These are phyloP conservation scores for Talaromyces adpressus DNA, from an alignment of 495 filamentous ascomycete genomes.

Conservation along the genomic window DNA sequence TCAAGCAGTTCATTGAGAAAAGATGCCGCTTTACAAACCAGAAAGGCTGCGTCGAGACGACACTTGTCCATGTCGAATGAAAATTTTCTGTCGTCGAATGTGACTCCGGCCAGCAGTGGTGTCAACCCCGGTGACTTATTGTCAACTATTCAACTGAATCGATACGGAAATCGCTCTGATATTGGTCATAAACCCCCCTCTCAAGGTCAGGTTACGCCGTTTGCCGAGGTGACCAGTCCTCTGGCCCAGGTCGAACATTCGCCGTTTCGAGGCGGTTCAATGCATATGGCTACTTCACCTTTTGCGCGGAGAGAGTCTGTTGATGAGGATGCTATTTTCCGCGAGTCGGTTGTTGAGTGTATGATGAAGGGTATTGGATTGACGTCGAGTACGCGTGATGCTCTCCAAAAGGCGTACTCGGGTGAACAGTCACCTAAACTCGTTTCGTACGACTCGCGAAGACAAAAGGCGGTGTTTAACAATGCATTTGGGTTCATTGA, in stretches of 20 bases:
- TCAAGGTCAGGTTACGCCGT: slow-evolving; percentile 5
- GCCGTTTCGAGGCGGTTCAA: slow-evolving; percentile 45
- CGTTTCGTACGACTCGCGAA: slow-evolving; percentile 75
- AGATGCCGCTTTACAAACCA: slow-evolving; percentile 70
- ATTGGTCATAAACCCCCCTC: background rate
- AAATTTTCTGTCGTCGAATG: background rate
- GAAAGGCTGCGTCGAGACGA: slow-evolving; percentile 26
- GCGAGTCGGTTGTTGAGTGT: slow-evolving; percentile 86
- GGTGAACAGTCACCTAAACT: slow-evolving; percentile 79
- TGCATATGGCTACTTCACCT: slow-evolving; percentile 30
- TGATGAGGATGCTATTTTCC: slow-evolving; percentile 80
- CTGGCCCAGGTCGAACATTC: slow-evolving; percentile 49
- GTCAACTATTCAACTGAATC: slow-evolving; percentile 68
- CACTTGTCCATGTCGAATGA: slow-evolving; percentile 13
- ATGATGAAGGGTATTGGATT: slow-evolving; percentile 93
- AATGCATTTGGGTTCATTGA: slow-evolving; percentile 96
- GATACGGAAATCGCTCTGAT: slow-evolving; percentile 36
- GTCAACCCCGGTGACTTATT: slow-evolving; percentile 74
- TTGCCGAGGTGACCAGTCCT: slow-evolving; percentile 35
- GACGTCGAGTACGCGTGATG: slow-evolving; percentile 52
- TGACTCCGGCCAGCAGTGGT: slow-evolving; percentile 24
- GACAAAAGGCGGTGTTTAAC: slow-evolving; percentile 76
- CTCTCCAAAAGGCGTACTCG: slow-evolving; percentile 54
- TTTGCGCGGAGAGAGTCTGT: slow-evolving; percentile 66
- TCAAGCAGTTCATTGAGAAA: slow-evolving; percentile 73